Base-by-base conservation (phyloP, 2,329 filamentous ascomycete species). In the Taxawa tesnikishii region DNA sequence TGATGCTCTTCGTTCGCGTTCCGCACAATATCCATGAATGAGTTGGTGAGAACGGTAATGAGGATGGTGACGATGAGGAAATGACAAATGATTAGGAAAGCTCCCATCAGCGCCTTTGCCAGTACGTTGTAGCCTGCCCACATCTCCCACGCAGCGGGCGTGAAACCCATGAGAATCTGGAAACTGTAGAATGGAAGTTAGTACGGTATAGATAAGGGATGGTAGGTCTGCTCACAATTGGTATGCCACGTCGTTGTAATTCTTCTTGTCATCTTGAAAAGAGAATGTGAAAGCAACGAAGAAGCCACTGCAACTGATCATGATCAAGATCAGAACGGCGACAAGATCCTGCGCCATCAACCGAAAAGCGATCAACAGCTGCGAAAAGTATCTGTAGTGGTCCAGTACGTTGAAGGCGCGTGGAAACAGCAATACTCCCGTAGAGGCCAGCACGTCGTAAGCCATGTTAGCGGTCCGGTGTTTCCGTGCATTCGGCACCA, bases 381-480 rank as follows among this genome's bases (percentile, higher is more conserved):
- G 88, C 1, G 87, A 94, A 54, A 94, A 94, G 58, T 94, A 94
- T 43, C 83, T 82, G 53, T 93, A 94, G 55, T 94, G 87, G 49
- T 96, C 88, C 38, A 96, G 68, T 11, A 94, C 75, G 37, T 83
- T 93, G 59, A 94, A 94, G 11, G 94, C 75, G 28, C 88, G 79
- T 19, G 88, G 88, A 43, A 94, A 79, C 1, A 96, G 68, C 25
- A 96, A 65, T 12, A 96, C 83, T 4, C 87, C 87, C 47, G 87
- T 93, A 2, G 85, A 81, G 1, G 85, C 87, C 23, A 96, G 68
- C n/a, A 94, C 79, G 58, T 96, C 87, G 54, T 94, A 94, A 2
- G 88, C 85, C 67, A 83, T 79, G 42, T 79, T 73, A 39, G 90
- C 84, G 57, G 83, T 79, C 27, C 72, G 67, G 38, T 79, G 70